phyloP scores from a whole-genome alignment of 2,329 filamentous ascomycete species.

The Fusarium scirpi region DNA sequence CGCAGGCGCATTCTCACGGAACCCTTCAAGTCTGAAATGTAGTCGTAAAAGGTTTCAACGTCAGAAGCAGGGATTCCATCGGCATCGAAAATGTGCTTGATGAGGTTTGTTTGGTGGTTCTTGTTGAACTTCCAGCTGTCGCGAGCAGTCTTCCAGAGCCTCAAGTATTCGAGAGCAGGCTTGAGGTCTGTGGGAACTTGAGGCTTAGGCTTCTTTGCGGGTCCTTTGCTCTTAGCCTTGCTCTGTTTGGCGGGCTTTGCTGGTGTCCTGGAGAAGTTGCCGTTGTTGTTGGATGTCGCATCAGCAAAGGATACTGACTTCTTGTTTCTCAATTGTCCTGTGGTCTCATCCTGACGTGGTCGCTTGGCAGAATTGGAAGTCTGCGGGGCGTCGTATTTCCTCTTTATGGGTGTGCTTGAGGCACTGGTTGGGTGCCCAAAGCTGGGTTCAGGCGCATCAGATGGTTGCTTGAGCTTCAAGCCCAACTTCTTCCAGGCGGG shows the following conservation, averaged over 20 bases:
- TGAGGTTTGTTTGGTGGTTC: conserved; percentile 84
- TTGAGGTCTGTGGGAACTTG: conserved; percentile 61
- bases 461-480: conserved; percentile 67
- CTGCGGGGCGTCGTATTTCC: conserved; percentile 54
- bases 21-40: conserved; percentile 84
- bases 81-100: conserved; percentile 83
- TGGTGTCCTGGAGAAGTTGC: conserved; percentile 48
- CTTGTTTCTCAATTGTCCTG: conserved; percentile 51
- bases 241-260: conserved; percentile 49
- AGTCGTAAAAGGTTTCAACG: conserved; percentile 77
- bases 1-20: conserved; percentile 76
- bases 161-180: conserved; percentile 80
- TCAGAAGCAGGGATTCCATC: conserved; percentile 77
- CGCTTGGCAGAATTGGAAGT: conserved; percentile 51
- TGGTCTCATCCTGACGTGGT: conserved; percentile 50
- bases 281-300: conserved; percentile 50
- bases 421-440: conserved; percentile 55
- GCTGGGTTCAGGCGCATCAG: conserved; percentile 50
- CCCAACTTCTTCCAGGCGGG: conserved; percentile 73
- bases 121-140: conserved; percentile 96
- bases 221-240: conserved; percentile 53
- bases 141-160: conserved; percentile 77
- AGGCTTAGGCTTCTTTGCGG: conserved; percentile 55
- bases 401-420: conserved; percentile 54
- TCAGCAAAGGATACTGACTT: conserved; percentile 66